phyloP scores from a whole-genome alignment of 129 eudicot genomes.

The Flaveria bidentis region DNA sequence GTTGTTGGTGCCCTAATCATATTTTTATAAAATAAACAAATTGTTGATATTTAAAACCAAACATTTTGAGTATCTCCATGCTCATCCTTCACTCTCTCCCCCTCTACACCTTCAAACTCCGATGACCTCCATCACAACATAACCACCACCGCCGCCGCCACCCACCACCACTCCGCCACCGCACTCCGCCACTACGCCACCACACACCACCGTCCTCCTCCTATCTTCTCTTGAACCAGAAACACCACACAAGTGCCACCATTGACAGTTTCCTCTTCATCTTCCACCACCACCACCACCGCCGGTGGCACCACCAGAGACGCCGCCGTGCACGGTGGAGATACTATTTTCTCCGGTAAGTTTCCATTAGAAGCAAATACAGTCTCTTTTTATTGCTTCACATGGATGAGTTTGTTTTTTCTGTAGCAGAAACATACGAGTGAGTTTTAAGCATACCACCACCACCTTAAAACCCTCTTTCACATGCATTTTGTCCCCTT shows the following conservation, averaged over 20 bases:
- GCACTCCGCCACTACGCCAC: conserved; percentile 28
- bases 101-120: conserved; percentile 28
- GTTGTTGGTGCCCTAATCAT: conserved; percentile 36
- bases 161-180: conserved; percentile 3
- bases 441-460: conserved; percentile 59
- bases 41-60: conserved; percentile 45
- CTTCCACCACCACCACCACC: conserved; percentile 20
- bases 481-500: conserved; percentile 73
- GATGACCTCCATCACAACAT: conserved; percentile 31
- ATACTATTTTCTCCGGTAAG: conserved; percentile 37
- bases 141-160: conserved; percentile 16
- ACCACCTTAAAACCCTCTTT: conserved; percentile 38
- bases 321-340: conserved; percentile 48
- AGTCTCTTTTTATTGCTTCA: conserved; percentile 37
- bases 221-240: background rate
- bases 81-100: conserved; percentile 21
- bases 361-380: conserved; percentile 27
- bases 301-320: conserved; percentile 20
- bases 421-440: conserved; percentile 42
- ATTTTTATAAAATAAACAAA: conserved; percentile 21
- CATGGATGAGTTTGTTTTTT: conserved; percentile 53
- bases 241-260: conserved; percentile 13
- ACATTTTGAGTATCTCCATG: conserved; percentile 44
- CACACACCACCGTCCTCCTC: no score
- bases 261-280: background rate